Evolutionary conservation across 1,139 yeast species (phyloP), one percentile per base, ranked within the genome.

Genomic region (Yamadazyma mexicana): DNA sequence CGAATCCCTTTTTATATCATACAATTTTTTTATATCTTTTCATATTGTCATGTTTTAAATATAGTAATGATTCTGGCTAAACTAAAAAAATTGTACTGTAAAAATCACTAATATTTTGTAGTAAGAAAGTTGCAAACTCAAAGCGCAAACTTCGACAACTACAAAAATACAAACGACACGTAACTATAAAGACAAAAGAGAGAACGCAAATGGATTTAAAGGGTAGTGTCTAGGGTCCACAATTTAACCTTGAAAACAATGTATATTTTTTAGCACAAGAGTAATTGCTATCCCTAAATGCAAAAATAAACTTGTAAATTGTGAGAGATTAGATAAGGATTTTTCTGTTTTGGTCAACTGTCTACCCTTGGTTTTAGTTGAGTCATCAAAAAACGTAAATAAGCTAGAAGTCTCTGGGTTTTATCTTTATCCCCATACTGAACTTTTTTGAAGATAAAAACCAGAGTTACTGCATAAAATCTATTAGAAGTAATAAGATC

Each of bases 311-410:
- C 5, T 20, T 6, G 5, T 6, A 20, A 11, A 11, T 7, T 7
- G 5, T 24, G 18, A 16, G 31, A 28, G 31, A 28, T 28, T 28
- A 28, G 31, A 28, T 28, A 28, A 28, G 31, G 31, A 28, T 28
- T 28, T 27, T 10, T 28, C 11, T 9, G 14, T 24, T 12, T 16
- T 9, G 11, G 12, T n/a, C n/a, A n/a, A n/a, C n/a, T n/a, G n/a
- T n/a, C n/a, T n/a, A 15, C 31, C 31, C 15, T 6, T 26, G 16
- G 16, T 28, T 28, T 17, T 20, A 28, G 20, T 28, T 28, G 31
- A 28, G 31, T 28, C 20, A 16, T 28, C 22, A 20, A 20, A 20
- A 20, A 8, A 20, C n/a, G n/a, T n/a, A n/a, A 7, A 10, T n/a
- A n/a, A n/a, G n/a, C n/a, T 22, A 22, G 6, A 22, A 22, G 6